Conservation (phyloP, 148 eudicot genomes). For the Camellia lanceoleosa region DNA sequence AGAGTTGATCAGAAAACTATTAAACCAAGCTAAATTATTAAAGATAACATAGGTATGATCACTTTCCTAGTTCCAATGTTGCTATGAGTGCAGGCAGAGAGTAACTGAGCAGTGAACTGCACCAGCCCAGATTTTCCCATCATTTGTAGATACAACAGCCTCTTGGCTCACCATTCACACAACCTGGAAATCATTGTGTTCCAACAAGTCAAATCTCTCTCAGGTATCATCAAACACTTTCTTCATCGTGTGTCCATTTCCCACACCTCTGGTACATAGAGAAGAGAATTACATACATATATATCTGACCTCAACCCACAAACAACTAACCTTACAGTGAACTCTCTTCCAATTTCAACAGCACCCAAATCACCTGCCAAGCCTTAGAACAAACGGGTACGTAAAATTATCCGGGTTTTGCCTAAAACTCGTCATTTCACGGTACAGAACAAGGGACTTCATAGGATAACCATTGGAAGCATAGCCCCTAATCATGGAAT, state of each 20-base stretch:
- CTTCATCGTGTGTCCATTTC: conserved; percentile 18
- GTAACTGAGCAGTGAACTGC: conserved; percentile 24
- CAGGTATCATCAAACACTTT: conserved; percentile 35
- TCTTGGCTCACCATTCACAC: conserved; percentile 21
- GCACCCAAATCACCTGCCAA: conserved; percentile 27
- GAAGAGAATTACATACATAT: conserved; percentile 29
- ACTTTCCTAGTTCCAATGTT: conserved; percentile 9
- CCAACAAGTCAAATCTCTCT: conserved; percentile 34
- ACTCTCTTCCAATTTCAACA: conserved; percentile 23
- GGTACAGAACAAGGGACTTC: conserved; percentile 12
- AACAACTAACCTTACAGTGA: conserved; percentile 30
- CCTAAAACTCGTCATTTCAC: conserved; percentile 11
- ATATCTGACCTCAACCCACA: conserved; percentile 30
- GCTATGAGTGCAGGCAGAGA: conserved; percentile 19
- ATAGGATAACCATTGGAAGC: background rate
- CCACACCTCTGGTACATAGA: conserved; percentile 27
- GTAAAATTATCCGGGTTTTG: conserved; percentile 33
- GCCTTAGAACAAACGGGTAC: conserved; percentile 37
- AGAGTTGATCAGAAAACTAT: conserved; percentile 10
- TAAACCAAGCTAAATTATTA: conserved; percentile 2
- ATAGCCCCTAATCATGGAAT: conserved; percentile 23
- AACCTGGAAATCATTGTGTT: conserved; percentile 31
- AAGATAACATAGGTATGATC: conserved; percentile 13
- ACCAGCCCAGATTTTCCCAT: conserved; percentile 13
- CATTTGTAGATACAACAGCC: conserved; percentile 14